Base-by-base conservation (phyloP, 441 rosid genomes). In the Corymbia citriodora region DNA sequence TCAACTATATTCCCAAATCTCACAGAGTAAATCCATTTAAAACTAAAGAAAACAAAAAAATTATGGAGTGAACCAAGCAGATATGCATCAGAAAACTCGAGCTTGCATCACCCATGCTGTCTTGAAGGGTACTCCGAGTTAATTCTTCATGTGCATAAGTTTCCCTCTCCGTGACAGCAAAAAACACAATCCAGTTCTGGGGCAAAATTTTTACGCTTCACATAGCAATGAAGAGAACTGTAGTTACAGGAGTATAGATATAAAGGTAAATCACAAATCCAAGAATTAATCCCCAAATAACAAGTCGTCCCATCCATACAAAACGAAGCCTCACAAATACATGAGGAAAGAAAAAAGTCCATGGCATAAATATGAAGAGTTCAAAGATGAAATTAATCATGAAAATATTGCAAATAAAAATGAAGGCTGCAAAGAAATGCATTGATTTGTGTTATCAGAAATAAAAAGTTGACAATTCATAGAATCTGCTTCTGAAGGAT, bases 91-190 rank as follows among this genome's bases (percentile, higher is more conserved):
- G 98, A 95, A 16, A 92, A 92, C 99, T 96, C 96, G 94, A 95
- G 85, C 31, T 94, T 92, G 87, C 97, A 96, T 96, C 98, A 97
- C 91, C 93, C 97, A 94, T 59, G 48, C 88, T 89, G 95, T 92
- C 96, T 92, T 93, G 97, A 96, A 97, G 97, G 97, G 98, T 96
- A 97, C 96, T 97, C 98, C 97, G 93, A 96, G 96, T 92, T 23
- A 94, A 15, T 7, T 96, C 98, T 83, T 96, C 98, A 95, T 89
- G 65, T 63, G 72, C 72, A 63, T 14, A 29, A 63, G 72, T 63
- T 63, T 29, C 72, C 72, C 36, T 29, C 72, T 63, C 29, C 33
- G 70, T 7, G 33, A 29, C 13, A 63, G 13, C 8, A 63, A 14
- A 63, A 29, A 63, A 27, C n/a, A 63, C 8, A 63, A 14, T 14